Conservation (phyloP, 306 rosid species). For the Carpinus fangiana region DNA sequence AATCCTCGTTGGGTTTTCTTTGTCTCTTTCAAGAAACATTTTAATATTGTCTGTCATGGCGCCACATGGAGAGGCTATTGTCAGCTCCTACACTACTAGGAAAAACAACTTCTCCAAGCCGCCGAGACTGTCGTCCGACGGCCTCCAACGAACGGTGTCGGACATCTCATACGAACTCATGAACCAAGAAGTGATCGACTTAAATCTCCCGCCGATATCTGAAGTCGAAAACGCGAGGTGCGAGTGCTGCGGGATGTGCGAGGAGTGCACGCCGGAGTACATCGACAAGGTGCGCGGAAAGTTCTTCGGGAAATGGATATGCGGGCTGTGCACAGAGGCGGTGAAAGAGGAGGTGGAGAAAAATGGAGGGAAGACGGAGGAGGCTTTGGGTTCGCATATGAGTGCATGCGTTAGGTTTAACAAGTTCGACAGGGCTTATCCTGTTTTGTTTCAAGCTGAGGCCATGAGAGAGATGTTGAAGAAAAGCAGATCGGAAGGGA, state of each 20-base stretch:
- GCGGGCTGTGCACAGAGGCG: constrained; percentile 86
- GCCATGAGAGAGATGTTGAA: constrained; percentile 94
- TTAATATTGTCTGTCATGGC: constrained; percentile 45
- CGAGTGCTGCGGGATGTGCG: constrained; percentile 94
- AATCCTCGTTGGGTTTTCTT: not conserved
- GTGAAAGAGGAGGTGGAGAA: constrained; percentile 87
- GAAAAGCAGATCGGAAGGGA: constrained; percentile 64
- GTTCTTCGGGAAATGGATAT: constrained; percentile 71
- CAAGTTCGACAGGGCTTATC: constrained; percentile 80
- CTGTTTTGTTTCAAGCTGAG: constrained; percentile 81
- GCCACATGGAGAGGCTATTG: constrained; percentile 70
- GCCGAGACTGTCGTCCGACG: constrained; percentile 49
- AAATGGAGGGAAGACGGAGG: constrained; percentile 75
- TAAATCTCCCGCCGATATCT: constrained; percentile 55
- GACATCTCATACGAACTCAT: constrained; percentile 76
- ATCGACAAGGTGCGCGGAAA: constrained; percentile 61
- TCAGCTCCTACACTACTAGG: constrained; percentile 29
- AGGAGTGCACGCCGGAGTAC: constrained; percentile 92
- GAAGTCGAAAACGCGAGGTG: constrained; percentile 85
- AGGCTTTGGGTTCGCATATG: constrained; percentile 67
- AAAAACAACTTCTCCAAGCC: constrained; percentile 49
- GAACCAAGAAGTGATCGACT: constrained; percentile 39
- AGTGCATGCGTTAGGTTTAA: constrained; percentile 83
- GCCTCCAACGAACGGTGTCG: constrained; percentile 69
- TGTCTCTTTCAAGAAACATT: not conserved